Evolutionary conservation across 2,329 filamentous ascomycete genomes (phyloP), one percentile per base, ranked within the genome.

Genomic region (Exophiala dermatitidis): DNA sequence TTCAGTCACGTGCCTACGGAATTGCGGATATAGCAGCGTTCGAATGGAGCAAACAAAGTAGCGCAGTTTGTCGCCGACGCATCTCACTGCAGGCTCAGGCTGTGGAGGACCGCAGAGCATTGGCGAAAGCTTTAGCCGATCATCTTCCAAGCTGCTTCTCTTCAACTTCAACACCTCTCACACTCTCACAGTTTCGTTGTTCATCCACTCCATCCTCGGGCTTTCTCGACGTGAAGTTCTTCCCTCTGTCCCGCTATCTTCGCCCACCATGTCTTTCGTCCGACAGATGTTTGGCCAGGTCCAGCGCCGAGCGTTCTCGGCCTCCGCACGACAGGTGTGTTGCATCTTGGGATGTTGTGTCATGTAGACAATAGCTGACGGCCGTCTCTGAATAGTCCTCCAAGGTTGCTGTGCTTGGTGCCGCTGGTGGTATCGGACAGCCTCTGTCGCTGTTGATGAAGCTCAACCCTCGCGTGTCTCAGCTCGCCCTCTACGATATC

Each of bases 401-500:
- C 76, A 97, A 97, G 83, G 93, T 98, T 68, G 84, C 90, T 70
- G 90, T 98, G 65, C 88, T 97, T 73, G 93, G 93, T 80, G 93
- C 93, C 65, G 86, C 86, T 69, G 93, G 93, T 78, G 93, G 93
- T 76, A 98, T 98, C 78, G 93, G 93, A 74, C 93, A 98, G 74
- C 93, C 93, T 69, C 80, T 98, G 68, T 98, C 93, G 56, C 86
- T 98, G 64, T 85, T 98, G 70, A 83, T 98, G 75, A 98, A 98
- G 89, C 85, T 96, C 72, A 97, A 96, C 85, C 89, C 90, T 66
- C 83, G 88, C 70, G 91, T 97, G 66, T 86, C 82, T 68, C 85
- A 96, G 74, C 88, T 98, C 68, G 88, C 91, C 62, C 88, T 98
- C 69, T 98, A 97, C 80, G 93, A 98, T 77, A 95, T 98, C 78